Conservation (phyloP, 768 basidiomycete genomes). For the Psilocybe tampanensis region DNA sequence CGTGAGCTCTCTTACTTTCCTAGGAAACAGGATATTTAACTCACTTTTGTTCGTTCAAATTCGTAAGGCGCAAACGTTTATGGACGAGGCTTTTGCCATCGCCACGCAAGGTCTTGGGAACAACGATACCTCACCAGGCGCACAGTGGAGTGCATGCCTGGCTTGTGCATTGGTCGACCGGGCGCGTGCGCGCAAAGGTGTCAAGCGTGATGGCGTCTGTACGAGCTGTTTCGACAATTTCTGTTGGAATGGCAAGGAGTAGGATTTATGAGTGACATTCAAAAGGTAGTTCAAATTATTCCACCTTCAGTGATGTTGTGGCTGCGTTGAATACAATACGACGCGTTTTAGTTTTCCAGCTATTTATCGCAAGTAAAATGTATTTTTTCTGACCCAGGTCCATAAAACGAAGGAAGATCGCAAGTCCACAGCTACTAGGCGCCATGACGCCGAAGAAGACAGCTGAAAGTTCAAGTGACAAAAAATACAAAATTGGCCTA, state of each 20-base stretch:
- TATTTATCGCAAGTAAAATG: too few species aligned
- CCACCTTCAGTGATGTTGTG: too few species aligned
- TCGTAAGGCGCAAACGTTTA: slow-evolving; percentile 7
- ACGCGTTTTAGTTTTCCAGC: too few species aligned
- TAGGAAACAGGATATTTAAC: neutral
- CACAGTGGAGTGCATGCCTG: slow-evolving; percentile 11
- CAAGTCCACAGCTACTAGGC: too few species aligned
- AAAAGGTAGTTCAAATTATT: neutral
- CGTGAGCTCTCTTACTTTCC: neutral
- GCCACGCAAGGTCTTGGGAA: slow-evolving; percentile 12
- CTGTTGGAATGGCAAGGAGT: slow-evolving; percentile 13
- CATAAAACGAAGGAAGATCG: too few species aligned
- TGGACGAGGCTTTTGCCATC: slow-evolving; percentile 11
- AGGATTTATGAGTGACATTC: neutral
- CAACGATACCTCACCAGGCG: neutral
- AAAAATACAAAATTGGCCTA: too few species aligned
- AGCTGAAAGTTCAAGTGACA: too few species aligned
- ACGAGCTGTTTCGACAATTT: slow-evolving; percentile 5
- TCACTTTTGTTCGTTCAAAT: neutral
- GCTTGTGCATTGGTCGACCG: slow-evolving; percentile 13
- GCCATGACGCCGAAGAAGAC: too few species aligned
- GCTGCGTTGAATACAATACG: too few species aligned
- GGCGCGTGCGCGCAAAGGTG: neutral
- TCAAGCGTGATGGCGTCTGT: slow-evolving; percentile 2
- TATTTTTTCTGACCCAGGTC: too few species aligned